Percentiles rank a stretch among this genome's conserved stretches.
Evolutionary conservation across 345 rosid species (phyloP).

Genomic region (Sisymbrium altissimum): DNA sequence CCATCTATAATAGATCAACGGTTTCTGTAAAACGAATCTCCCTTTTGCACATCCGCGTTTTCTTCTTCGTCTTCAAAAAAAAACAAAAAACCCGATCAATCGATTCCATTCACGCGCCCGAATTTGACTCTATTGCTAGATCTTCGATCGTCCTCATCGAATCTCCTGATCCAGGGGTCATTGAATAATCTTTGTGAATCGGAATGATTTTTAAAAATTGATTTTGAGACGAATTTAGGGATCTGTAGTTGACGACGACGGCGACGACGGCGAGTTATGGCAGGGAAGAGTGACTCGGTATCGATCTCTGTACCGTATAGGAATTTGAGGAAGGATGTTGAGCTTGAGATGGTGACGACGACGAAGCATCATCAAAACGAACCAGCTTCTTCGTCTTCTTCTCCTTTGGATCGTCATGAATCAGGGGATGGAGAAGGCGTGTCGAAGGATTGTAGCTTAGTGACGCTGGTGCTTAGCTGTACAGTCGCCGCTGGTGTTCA

Average conservation of each 20-base stretch:
- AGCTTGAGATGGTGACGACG: slow-evolving; percentile 61
- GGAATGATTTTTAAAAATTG: slow-evolving; percentile 8
- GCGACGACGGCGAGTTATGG: slow-evolving; percentile 36
- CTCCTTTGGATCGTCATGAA: slow-evolving; percentile 27
- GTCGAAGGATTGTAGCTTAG: slow-evolving; percentile 48
- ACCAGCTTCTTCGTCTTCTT: slow-evolving; percentile 34
- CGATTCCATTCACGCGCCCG: slow-evolving; percentile 14
- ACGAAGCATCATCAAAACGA: slow-evolving; percentile 28
- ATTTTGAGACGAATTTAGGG: slow-evolving; percentile 11
- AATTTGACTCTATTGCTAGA: slow-evolving; percentile 24
- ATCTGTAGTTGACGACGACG: background rate
- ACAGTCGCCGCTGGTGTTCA: slow-evolving; percentile 96
- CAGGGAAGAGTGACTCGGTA: slow-evolving; percentile 42
- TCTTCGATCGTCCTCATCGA: slow-evolving; percentile 34
- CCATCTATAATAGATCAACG: slow-evolving; percentile 4
- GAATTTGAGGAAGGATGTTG: slow-evolving; percentile 68
- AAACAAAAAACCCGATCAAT: background rate
- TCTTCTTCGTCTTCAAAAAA: background rate
- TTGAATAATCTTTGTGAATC: background rate
- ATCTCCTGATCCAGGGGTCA: no score
- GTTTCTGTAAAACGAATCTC: slow-evolving; percentile 7
- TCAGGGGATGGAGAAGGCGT: slow-evolving; percentile 16
- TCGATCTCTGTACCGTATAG: slow-evolving; percentile 59
- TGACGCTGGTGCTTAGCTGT: slow-evolving; percentile 69
- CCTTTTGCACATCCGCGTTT: background rate